Evolutionary conservation across 148 eudicot species (phyloP).

Genomic region (Rhododendron kiyosumense): DNA sequence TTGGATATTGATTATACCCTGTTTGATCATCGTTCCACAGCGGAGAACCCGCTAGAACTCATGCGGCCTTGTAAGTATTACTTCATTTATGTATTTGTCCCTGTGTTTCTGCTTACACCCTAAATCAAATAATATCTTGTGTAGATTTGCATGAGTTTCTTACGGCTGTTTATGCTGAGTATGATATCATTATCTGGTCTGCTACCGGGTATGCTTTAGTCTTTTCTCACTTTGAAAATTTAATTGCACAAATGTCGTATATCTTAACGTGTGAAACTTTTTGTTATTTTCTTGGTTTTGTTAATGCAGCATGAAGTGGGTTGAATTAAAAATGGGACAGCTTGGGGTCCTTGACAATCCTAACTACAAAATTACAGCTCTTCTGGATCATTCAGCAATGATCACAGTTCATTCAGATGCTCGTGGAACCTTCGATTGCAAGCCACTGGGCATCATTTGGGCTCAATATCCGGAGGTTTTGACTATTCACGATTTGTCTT

Average conservation of each 20-base stretch:
- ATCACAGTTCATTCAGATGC: slow-evolving; percentile 87
- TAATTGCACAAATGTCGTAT: not conserved
- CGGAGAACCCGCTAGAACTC: slow-evolving; percentile 84
- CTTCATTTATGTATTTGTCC: not conserved
- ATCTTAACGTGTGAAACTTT: not conserved
- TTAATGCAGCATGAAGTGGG: slow-evolving; percentile 96
- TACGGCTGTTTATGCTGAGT: slow-evolving; percentile 90
- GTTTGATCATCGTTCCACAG: slow-evolving; percentile 95
- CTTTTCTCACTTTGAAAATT: not conserved
- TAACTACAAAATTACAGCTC: slow-evolving; percentile 91
- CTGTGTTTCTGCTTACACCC: not conserved
- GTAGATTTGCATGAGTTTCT: slow-evolving; percentile 97
- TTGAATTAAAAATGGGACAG: slow-evolving; percentile 89
- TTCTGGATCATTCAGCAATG: slow-evolving; percentile 92
- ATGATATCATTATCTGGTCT: slow-evolving; percentile 98
- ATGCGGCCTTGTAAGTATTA: slow-evolving; percentile 93
- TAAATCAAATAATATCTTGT: not conserved
- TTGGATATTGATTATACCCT: slow-evolving; percentile 94
- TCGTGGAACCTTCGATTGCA: slow-evolving; percentile 87
- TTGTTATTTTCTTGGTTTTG: not conserved
- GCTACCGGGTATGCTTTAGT: slow-evolving; percentile 66
- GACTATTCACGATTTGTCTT: not conserved
- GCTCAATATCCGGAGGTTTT: slow-evolving; percentile 82
- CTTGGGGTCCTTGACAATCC: slow-evolving; percentile 90
- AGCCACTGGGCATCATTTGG: slow-evolving; percentile 94